Evolutionary conservation across 768 basidiomycete genomes (phyloP).

Genomic region (Leucosporidium creatinivorum): DNA sequence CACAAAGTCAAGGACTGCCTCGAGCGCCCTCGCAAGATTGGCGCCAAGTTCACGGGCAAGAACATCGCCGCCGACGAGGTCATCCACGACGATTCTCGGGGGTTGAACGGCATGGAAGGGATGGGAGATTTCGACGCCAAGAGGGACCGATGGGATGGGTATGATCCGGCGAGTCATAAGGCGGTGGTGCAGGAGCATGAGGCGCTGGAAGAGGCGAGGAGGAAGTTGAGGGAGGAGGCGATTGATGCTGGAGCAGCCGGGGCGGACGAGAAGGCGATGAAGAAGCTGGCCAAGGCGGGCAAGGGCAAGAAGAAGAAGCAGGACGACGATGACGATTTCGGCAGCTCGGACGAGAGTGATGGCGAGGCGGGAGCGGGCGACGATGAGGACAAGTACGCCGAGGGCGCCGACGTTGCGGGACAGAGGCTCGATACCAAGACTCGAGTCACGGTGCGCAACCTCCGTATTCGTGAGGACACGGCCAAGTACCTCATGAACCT

Average conservation of each 20-base stretch:
- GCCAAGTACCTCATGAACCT: conserved; percentile 97
- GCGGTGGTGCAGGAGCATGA: conserved; percentile 87
- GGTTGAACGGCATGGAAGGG: conserved; percentile 38
- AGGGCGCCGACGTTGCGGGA: conserved; percentile 93
- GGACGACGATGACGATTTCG: conserved; percentile 81
- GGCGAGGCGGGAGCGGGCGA: conserved; percentile 63
- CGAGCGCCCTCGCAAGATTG: conserved; percentile 91
- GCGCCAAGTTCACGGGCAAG: conserved; percentile 84
- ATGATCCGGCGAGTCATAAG: conserved; percentile 80
- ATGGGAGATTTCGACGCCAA: conserved; percentile 70
- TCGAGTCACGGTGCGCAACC: conserved; percentile 95
- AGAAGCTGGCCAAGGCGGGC: conserved; percentile 84
- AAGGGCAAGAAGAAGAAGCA: conserved; percentile 49
- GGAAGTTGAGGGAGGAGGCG: conserved; percentile 88
- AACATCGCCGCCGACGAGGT: conserved; percentile 88
- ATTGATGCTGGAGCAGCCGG: conserved; percentile 89
- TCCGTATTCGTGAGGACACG: conserved; percentile 97
- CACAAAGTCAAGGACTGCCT: conserved; percentile 87
- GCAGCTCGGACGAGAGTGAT: conserved; percentile 65
- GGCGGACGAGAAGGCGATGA: conserved; percentile 78
- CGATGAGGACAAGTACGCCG: conserved; percentile 97
- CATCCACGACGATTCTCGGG: conserved; percentile 64
- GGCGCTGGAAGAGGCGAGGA: conserved; percentile 80
- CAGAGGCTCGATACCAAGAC: conserved; percentile 98
- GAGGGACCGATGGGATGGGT: conserved; percentile 97